Percentiles rank a stretch among this genome's conserved stretches.
Evolutionary conservation across 352 stramenopile species (phyloP).

Genomic region (Pythium folliculosum): DNA sequence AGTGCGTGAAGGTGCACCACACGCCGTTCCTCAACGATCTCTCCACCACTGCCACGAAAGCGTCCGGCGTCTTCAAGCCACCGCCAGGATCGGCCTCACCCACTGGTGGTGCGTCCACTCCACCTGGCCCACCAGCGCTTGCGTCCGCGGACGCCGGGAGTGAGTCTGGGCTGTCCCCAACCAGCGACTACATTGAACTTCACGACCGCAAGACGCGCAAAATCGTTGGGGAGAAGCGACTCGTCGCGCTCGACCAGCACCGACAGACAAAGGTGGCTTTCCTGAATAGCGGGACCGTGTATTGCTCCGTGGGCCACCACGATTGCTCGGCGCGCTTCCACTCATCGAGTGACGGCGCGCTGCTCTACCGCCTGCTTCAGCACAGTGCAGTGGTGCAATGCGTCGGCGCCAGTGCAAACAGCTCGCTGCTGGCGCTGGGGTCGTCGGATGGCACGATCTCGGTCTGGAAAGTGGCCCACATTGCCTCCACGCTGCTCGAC

Average conservation of each 20-base stretch:
- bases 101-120: neutral
- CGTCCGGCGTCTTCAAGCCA: constrained; percentile 46
- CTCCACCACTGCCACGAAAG: constrained; percentile 41
- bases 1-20: constrained; percentile 55
- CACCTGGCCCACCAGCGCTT: neutral
- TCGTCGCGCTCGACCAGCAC: constrained; percentile 29
- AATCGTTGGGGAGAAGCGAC: constrained; percentile 46
- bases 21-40: constrained; percentile 51
- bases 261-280: constrained; percentile 40
- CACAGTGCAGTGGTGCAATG: constrained; percentile 74
- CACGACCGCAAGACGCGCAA: constrained; percentile 67
- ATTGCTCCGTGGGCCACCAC: constrained; percentile 71
- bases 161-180: neutral
- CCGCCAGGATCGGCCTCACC: neutral
- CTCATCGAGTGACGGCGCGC: constrained; percentile 61
- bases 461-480: constrained; percentile 73
- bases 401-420: constrained; percentile 47
- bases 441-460: constrained; percentile 76
- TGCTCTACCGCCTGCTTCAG: constrained; percentile 74
- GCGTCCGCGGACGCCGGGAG: neutral
- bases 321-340: constrained; percentile 81
- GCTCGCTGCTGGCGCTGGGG: constrained; percentile 54
- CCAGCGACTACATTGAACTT: constrained; percentile 28
- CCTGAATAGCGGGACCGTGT: constrained; percentile 52
- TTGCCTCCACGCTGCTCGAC: constrained; percentile 68